phyloP scores from a whole-genome alignment of 2,329 filamentous ascomycete species.

The Phaeoacremonium minimum region DNA sequence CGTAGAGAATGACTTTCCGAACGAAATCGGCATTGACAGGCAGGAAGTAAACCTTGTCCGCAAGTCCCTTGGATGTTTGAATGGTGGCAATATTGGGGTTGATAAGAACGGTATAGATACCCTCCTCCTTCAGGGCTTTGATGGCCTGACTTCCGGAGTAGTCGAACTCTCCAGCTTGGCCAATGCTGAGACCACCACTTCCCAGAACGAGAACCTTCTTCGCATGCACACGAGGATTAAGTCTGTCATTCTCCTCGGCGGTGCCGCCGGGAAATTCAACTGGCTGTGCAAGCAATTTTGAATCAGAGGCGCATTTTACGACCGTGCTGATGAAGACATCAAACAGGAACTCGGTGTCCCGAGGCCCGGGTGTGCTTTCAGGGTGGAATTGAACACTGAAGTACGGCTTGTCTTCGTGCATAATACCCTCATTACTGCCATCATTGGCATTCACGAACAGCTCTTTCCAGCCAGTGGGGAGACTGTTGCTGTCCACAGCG shows the following conservation, averaged over 20 bases:
- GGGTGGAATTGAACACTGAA: conserved; percentile 99
- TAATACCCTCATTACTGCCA: conserved; percentile 95
- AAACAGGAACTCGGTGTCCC: conserved; percentile 94
- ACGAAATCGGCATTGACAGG: conserved; percentile 97
- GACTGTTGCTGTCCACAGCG: conserved; percentile 76
- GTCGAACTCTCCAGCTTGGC: conserved; percentile 97
- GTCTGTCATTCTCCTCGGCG: conserved; percentile 69
- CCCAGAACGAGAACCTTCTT: conserved; percentile 95
- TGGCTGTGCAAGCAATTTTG: conserved; percentile 62
- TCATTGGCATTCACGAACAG: conserved; percentile 98
- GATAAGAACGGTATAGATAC: conserved; percentile 96
- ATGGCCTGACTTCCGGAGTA: conserved; percentile 98
- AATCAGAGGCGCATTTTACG: conserved; percentile 63
- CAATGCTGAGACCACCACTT: conserved; percentile 92
- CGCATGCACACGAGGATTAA: conserved; percentile 74
- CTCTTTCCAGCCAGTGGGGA: conserved; percentile 81
- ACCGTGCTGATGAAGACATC: conserved; percentile 94
- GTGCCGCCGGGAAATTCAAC: conserved; percentile 87
- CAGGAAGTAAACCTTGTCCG: conserved; percentile 98
- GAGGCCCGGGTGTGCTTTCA: conserved; percentile 90
- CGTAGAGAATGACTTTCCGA: conserved; percentile 92
- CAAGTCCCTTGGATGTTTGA: conserved; percentile 94
- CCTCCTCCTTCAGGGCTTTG: conserved; percentile 96
- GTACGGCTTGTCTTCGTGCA: conserved; percentile 78
- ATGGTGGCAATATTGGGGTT: conserved; percentile 99